phyloP scores from a whole-genome alignment of 2,329 filamentous ascomycete genomes.

The Lasiodiplodia theobromae region DNA sequence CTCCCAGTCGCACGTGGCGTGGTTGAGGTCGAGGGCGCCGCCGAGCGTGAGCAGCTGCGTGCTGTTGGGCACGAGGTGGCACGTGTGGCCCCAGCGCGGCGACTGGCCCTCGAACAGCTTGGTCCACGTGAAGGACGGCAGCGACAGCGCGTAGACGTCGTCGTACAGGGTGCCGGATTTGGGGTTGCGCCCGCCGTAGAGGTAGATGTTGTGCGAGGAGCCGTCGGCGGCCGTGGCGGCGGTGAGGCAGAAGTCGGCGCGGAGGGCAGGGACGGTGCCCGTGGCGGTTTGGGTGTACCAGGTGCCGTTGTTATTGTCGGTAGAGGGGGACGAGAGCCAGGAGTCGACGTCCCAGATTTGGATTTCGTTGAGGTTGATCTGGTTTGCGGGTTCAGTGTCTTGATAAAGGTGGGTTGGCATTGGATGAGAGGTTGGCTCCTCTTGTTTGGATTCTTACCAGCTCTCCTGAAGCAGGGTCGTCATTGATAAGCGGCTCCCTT shows the following conservation, averaged over 20 bases:
- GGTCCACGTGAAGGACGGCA: slow-evolving; percentile 57
- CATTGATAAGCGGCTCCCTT: neutral
- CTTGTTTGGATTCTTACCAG: no score
- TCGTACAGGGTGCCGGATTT: slow-evolving; percentile 46
- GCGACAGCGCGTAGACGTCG: slow-evolving; percentile 54
- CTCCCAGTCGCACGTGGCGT: slow-evolving; percentile 35
- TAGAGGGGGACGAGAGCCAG: neutral
- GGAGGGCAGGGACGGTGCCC: slow-evolving; percentile 50
- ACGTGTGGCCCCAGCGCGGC: slow-evolving; percentile 52
- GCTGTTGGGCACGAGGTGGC: slow-evolving; percentile 46
- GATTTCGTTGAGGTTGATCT: slow-evolving; percentile 1
- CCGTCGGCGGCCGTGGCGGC: slow-evolving; percentile 52
- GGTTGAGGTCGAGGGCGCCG: slow-evolving; percentile 35
- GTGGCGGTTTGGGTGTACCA: slow-evolving; percentile 55
- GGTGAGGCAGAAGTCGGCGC: slow-evolving; percentile 55
- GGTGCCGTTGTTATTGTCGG: slow-evolving; percentile 31
- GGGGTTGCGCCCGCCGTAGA: slow-evolving; percentile 57
- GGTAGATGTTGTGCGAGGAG: slow-evolving; percentile 56
- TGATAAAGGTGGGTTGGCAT: no score
- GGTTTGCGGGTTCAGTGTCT: no score
- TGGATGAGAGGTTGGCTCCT: no score
- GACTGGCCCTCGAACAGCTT: slow-evolving; percentile 46
- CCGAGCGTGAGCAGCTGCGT: slow-evolving; percentile 54
- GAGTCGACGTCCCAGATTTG: slow-evolving; percentile 11
- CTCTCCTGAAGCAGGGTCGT: slow-evolving; percentile 13